These are phyloP conservation scores for Neoscytalidium dimidiatum DNA, from an alignment of 2,329 filamentous ascomycete species.

Conservation along the genomic window DNA sequence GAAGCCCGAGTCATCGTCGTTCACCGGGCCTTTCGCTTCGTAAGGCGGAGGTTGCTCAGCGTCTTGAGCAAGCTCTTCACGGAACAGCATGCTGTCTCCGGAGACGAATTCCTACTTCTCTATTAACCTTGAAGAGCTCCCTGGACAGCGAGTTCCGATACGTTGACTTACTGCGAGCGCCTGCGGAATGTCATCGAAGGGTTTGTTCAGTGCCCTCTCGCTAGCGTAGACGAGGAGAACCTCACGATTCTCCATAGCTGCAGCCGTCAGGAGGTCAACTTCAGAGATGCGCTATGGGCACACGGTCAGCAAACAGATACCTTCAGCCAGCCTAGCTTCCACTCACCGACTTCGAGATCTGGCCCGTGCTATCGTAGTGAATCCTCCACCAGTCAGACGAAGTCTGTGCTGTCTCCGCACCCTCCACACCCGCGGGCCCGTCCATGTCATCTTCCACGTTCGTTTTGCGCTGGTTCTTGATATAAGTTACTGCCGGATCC, in stretches of 20 bases:
- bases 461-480: background rate
- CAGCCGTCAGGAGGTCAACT: conserved; percentile 57
- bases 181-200: conserved; percentile 17
- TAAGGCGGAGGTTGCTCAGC: conserved; percentile 17
- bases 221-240: conserved; percentile 63
- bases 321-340: background rate
- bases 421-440: background rate
- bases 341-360: conserved; percentile 17
- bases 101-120: conserved; percentile 45
- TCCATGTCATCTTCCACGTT: background rate
- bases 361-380: conserved; percentile 15
- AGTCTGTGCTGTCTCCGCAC: background rate
- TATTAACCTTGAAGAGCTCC: background rate
- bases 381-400: conserved; percentile 17
- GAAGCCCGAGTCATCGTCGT: background rate
- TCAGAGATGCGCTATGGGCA: conserved; percentile 44
- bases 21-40: background rate
- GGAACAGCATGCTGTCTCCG: conserved; percentile 47
- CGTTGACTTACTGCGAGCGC: conserved; percentile 21
- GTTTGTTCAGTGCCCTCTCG: conserved; percentile 34
- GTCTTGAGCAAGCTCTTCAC: conserved; percentile 29
- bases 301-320: background rate
- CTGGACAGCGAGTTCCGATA: background rate
- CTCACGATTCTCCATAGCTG: conserved; percentile 52
- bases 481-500: conserved; percentile 12